phyloP scores from a whole-genome alignment of 305 asterid species.

The Fraxinus albicans region DNA sequence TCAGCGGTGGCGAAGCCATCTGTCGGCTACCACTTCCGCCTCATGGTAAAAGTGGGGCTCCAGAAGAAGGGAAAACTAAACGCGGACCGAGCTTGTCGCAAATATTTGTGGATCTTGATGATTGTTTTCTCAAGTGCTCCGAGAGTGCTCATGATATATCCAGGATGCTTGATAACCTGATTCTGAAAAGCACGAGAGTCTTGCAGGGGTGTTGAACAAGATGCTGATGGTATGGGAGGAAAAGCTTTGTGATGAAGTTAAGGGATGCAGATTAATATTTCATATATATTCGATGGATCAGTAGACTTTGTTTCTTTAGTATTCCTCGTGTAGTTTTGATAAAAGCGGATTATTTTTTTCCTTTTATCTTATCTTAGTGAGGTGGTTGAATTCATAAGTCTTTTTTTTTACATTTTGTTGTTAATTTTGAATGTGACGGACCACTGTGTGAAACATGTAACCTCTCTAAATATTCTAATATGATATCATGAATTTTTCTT shows the following conservation, averaged over 20 bases:
- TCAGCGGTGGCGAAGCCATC: constrained; percentile 20
- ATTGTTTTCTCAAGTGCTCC: constrained; percentile 82
- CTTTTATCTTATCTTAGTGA: neutral
- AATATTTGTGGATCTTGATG: constrained; percentile 76
- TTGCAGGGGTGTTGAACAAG: constrained; percentile 96
- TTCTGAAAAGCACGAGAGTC: constrained; percentile 89
- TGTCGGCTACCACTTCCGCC: constrained; percentile 42
- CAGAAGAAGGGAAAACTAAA: constrained; percentile 56
- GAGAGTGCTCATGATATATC: constrained; percentile 93
- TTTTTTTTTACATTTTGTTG: neutral
- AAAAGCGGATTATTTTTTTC: neutral
- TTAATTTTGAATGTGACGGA: neutral
- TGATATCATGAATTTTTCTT: neutral
- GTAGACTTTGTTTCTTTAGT: neutral
- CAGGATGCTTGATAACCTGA: constrained; percentile 75
- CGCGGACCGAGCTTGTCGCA: constrained; percentile 42
- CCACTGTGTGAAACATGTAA: neutral
- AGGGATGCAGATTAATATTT: constrained; percentile 45
- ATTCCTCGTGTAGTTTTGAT: neutral
- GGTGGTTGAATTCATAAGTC: neutral
- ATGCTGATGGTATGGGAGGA: constrained; percentile 96
- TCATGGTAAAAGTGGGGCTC: constrained; percentile 47
- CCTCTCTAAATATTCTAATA: too few relatives aligned
- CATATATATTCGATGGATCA: neutral
- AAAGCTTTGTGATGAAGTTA: constrained; percentile 96